phyloP scores from a whole-genome alignment of 2,329 filamentous ascomycete genomes.

The Pestalotiopsis sp. region DNA sequence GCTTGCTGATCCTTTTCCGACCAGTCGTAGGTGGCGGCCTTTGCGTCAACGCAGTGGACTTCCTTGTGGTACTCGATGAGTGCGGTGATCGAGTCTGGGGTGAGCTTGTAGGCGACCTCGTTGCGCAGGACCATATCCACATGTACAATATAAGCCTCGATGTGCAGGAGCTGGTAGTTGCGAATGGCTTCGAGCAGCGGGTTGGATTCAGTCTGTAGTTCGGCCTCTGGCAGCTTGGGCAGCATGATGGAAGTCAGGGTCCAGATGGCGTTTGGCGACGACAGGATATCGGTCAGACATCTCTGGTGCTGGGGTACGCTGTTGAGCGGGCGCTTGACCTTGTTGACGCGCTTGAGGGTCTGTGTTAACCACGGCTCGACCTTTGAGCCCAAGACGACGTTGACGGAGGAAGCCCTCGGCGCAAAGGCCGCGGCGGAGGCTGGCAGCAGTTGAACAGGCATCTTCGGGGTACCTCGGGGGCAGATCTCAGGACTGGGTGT shows the following conservation, averaged over 20 bases:
- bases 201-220: constrained; percentile 80
- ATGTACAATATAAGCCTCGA: constrained; percentile 97
- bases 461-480: constrained; percentile 44
- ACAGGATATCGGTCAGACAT: constrained; percentile 93
- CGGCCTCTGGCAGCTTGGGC: constrained; percentile 82
- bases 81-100: constrained; percentile 88
- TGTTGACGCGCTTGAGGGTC: constrained; percentile 95
- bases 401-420: constrained; percentile 85
- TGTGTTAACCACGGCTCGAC: constrained; percentile 96
- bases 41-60: constrained; percentile 87
- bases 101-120: constrained; percentile 98
- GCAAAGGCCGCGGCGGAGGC: constrained; percentile 97
- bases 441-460: constrained; percentile 92
- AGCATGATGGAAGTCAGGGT: constrained; percentile 91
- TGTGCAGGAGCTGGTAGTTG: constrained; percentile 90
- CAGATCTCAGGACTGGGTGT: constrained; percentile 14
- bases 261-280: constrained; percentile 90
- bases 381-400: constrained; percentile 89
- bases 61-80: constrained; percentile 97
- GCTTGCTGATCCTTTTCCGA: constrained; percentile 93
- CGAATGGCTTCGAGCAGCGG: constrained; percentile 84
- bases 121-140: constrained; percentile 98
- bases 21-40: constrained; percentile 91
- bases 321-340: constrained; percentile 95
- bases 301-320: constrained; percentile 93